Base-by-base conservation (phyloP, 805 yeast species). In the Schwanniomyces polymorphus region DNA sequence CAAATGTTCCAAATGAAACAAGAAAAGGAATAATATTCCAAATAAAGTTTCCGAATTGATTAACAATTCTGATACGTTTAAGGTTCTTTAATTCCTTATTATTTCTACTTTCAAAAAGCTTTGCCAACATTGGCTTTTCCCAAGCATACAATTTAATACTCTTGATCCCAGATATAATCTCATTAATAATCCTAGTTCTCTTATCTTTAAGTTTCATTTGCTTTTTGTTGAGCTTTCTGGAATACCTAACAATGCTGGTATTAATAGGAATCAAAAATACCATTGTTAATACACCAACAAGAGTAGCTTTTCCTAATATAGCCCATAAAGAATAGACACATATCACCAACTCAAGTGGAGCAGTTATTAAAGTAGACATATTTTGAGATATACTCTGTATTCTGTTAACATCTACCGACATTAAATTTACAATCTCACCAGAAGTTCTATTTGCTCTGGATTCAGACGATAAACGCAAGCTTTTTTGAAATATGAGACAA, bases 141-240 rank as follows among this genome's bases (percentile, higher is more conserved):
- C 77, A 72, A 3, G 75, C 63, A 51, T 71, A 72, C 33, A 72
- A 60, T 50, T 72, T 72, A 54, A 72, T 60, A 41, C 70, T 64
- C 48, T 70, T 72, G 27, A 70, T 64, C 7, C 74, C 60, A 44
- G 57, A 60, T 44, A 72, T 61, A 42, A 72, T 68, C 50, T 72
- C 77, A 28, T 65, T 63, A 46, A 67, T 69, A 44, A 70, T 57
- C 23, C 67, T 61, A 4, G 72, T 65, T 55, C 77, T 59, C 25
- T 59, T 58, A 49, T 72, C 77, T 52, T 64, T 72, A 48, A 58
- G 58, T 46, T 64, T 60, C 74, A 70, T 63, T 45, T 59, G 60
- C 17, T 54, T 56, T 37, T 57, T 57, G 51, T 60, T 64, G 17
- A 61, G 51, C 9, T 55, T 49, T 46, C 54, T 55, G 27, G 66